Evolutionary conservation across 352 stramenopile species (phyloP).

Genomic region (Phytophthora litchii): DNA sequence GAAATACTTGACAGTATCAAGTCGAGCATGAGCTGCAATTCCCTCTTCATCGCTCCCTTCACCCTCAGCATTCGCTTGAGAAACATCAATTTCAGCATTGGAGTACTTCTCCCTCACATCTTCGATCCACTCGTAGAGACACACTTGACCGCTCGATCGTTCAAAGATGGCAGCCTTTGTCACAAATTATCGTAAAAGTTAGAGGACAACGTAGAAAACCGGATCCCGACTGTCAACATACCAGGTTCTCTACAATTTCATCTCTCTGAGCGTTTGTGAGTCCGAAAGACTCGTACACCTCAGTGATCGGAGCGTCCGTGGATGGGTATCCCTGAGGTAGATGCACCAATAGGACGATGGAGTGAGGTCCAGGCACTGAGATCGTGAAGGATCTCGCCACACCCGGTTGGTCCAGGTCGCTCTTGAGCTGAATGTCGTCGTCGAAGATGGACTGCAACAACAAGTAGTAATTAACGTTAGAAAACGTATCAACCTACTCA

Average conservation of each 20-base stretch:
- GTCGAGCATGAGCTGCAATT: constrained; percentile 7
- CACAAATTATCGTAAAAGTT: neutral
- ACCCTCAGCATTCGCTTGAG: constrained; percentile 15
- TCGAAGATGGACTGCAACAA: constrained; percentile 75
- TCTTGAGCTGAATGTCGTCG: constrained; percentile 63
- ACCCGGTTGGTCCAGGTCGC: constrained; percentile 46
- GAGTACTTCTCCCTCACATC: constrained; percentile 76
- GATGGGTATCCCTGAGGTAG: constrained; percentile 76
- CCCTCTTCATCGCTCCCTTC: constrained; percentile 20
- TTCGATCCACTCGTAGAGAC: constrained; percentile 89
- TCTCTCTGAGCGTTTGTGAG: constrained; percentile 72
- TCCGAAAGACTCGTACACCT: constrained; percentile 85
- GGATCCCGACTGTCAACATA: constrained; percentile 19
- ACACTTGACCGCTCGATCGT: constrained; percentile 77
- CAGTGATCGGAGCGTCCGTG: constrained; percentile 66
- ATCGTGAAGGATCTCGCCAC: constrained; percentile 64
- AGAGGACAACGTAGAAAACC: neutral
- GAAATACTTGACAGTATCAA: constrained; percentile 46
- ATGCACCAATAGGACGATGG: constrained; percentile 75
- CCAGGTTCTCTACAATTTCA: constrained; percentile 67
- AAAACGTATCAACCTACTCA: neutral
- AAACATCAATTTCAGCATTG: constrained; percentile 44
- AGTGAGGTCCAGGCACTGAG: constrained; percentile 59
- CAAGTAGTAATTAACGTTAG: neutral
- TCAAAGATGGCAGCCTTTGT: constrained; percentile 63